phyloP scores from a whole-genome alignment of 2,329 filamentous ascomycete species.

The Huntiella moniliformis region DNA sequence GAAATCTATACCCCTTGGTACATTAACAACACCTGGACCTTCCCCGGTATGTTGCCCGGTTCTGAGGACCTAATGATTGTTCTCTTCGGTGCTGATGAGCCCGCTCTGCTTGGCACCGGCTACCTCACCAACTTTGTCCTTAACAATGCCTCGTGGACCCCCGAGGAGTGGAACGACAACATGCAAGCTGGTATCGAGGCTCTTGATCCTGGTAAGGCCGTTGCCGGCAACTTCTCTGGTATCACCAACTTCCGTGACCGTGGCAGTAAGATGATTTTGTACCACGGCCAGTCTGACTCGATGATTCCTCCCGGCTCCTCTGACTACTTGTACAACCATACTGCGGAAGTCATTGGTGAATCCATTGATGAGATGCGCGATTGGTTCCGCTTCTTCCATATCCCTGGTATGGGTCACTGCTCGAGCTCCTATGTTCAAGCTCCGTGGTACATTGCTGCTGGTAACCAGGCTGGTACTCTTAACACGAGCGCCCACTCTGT shows the following conservation, averaged over 20 bases:
- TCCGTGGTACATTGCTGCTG: conserved; percentile 16
- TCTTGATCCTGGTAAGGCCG: conserved; percentile 21
- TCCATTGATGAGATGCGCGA: conserved; percentile 20
- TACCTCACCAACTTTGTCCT: conserved; percentile 19
- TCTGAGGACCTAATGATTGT: conserved; percentile 20
- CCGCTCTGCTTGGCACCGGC: conserved; percentile 19
- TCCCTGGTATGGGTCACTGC: conserved; percentile 35
- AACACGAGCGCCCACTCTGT: conserved; percentile 18
- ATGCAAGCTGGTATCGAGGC: conserved; percentile 18
- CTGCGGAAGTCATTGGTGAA: conserved; percentile 24
- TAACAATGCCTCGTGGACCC: conserved; percentile 3
- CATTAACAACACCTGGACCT: conserved; percentile 17
- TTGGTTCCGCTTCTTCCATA: conserved; percentile 30
- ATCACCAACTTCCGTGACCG: conserved; percentile 20
- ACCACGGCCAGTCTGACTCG: conserved; percentile 24
- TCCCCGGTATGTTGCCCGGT: conserved; percentile 25
- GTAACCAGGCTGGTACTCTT: conserved; percentile 24
- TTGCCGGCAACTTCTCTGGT: conserved; percentile 21
- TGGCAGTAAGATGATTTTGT: conserved; percentile 26
- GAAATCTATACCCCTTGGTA: conserved; percentile 18
- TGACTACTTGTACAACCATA: conserved; percentile 18
- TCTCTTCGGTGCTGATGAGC: conserved; percentile 17
- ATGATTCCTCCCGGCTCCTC: conserved; percentile 21
- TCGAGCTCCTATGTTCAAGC: conserved; percentile 18
- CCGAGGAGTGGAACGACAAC: conserved; percentile 18